A percentile compares a stretch with the other conserved stretches of the same genome.
Evolutionary conservation across 2,329 filamentous ascomycete genomes (phyloP).

Genomic region (Claviceps sp.): DNA sequence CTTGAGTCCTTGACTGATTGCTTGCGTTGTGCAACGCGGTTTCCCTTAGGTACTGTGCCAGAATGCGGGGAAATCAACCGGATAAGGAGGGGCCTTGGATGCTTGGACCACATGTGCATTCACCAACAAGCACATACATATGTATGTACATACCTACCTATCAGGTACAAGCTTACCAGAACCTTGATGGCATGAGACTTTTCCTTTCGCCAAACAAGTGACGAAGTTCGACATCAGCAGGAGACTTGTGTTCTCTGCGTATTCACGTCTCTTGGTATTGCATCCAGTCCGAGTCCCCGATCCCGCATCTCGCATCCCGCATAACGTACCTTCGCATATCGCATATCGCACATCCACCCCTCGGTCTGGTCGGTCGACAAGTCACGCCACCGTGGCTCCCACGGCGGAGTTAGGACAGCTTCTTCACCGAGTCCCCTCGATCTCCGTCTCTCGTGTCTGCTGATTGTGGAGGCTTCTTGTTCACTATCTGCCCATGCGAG

Average conservation of each 20-base stretch:
- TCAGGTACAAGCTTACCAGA: not conserved
- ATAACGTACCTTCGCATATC: not conserved
- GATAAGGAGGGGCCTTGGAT: not conserved
- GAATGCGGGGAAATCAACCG: conserved; percentile 5
- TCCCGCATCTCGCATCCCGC: not conserved
- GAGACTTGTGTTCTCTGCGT: not conserved
- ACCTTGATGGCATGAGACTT: not conserved
- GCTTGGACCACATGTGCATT: conserved; percentile 1
- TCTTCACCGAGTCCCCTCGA: not conserved
- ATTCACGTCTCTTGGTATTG: not conserved
- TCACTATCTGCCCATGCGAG: not conserved
- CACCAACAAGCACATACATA: not conserved
- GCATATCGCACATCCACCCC: not conserved
- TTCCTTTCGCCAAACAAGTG: not conserved
- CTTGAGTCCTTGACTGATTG: not conserved
- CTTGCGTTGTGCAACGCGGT: not conserved
- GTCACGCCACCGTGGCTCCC: conserved; percentile 3
- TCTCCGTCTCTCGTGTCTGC: not conserved
- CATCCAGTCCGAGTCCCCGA: not conserved
- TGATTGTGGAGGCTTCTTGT: not conserved
- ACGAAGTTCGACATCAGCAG: not conserved
- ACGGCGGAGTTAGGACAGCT: not conserved
- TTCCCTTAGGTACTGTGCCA: not conserved
- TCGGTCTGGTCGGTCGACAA: not conserved
- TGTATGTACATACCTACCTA: too few species aligned